phyloP scores from a whole-genome alignment of 129 eudicot species.

The Artemisia argyi region DNA sequence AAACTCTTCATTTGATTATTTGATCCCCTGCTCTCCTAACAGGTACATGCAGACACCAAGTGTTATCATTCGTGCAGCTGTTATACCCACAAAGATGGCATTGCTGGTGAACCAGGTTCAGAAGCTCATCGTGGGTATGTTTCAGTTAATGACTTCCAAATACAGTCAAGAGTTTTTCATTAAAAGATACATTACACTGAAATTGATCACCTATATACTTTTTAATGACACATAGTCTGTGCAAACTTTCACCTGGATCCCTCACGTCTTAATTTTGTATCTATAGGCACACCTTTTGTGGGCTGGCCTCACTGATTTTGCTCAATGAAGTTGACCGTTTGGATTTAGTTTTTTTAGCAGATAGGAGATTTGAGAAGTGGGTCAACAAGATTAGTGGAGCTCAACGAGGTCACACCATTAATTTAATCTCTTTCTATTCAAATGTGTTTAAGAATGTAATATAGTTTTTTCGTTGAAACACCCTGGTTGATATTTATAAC shows the following conservation, averaged over 20 bases:
- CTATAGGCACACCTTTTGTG: constrained; percentile 90
- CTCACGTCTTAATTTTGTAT: not conserved
- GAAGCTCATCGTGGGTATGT: constrained; percentile 99
- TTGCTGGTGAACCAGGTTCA: constrained; percentile 31
- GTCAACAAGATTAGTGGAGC: no score
- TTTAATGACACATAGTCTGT: not conserved
- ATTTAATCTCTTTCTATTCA: no score
- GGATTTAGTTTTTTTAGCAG: constrained; percentile 44
- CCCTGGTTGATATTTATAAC: no score
- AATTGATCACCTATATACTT: not conserved
- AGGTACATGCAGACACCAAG: no score
- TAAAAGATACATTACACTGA: not conserved
- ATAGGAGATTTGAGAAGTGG: no score
- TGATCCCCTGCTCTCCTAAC: no score
- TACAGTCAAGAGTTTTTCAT: constrained; percentile 3
- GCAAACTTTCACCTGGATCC: not conserved
- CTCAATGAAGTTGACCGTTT: constrained; percentile 74
- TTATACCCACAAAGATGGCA: no score
- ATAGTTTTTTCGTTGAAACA: no score
- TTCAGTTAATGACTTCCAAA: not conserved
- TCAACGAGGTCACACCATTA: no score
- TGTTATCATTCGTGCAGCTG: no score
- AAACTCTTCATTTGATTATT: no score
- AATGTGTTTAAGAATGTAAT: no score
- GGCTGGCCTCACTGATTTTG: constrained; percentile 92